A percentile compares a stretch with the other conserved stretches of the same genome.
phyloP scores from a whole-genome alignment of 371 early-diverging fungal genomes.

The Apophysomyces variabilis region DNA sequence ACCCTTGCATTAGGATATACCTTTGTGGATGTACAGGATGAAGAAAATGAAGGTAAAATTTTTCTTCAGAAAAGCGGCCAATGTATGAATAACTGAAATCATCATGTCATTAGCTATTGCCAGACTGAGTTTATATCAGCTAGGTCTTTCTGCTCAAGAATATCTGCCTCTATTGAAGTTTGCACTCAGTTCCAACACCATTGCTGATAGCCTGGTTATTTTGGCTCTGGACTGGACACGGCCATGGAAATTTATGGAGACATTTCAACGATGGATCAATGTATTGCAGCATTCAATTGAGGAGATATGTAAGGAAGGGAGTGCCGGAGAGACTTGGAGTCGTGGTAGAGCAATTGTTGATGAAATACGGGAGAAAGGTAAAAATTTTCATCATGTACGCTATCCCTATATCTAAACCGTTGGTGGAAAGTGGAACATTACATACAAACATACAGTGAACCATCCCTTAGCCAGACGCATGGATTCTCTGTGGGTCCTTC shows the following conservation, averaged over 20 bases:
- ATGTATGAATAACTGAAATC: background rate
- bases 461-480: constrained; percentile 29
- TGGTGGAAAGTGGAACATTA: constrained; percentile 56
- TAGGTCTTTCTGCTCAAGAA: constrained; percentile 75
- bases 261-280: constrained; percentile 80
- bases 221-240: constrained; percentile 91
- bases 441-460: constrained; percentile 65
- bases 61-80: too few relatives aligned
- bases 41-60: constrained; percentile 75
- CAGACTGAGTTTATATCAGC: constrained; percentile 85
- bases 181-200: constrained; percentile 71
- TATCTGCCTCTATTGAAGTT: constrained; percentile 78
- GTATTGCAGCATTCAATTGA: constrained; percentile 72
- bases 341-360: constrained; percentile 72
- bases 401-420: too few relatives aligned
- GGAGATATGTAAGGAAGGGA: constrained; percentile 64
- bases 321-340: constrained; percentile 59
- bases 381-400: constrained; percentile 11
- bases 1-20: constrained; percentile 85
- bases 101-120: constrained; percentile 61
- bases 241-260: constrained; percentile 89
- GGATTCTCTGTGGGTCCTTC: constrained; percentile 40
- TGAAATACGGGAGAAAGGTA: constrained; percentile 77
- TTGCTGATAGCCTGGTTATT: constrained; percentile 71
- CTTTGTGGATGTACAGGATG: constrained; percentile 84